Evolutionary conservation across 2,329 filamentous ascomycete species (phyloP), one percentile per base, ranked within the genome.

Genomic region (Penicillium freii): DNA sequence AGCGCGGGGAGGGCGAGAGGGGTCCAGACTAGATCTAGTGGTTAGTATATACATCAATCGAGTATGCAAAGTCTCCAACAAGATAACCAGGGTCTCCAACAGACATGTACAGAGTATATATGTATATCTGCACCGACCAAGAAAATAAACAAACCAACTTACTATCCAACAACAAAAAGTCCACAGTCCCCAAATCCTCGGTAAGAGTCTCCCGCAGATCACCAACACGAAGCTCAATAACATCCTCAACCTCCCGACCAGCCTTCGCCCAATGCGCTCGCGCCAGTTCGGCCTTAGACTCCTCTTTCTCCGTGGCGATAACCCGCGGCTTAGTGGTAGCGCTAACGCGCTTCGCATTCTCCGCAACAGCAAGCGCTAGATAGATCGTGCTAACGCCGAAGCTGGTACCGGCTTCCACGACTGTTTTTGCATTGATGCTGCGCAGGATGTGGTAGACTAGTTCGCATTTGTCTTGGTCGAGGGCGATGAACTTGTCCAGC

Each of bases 311-410:
- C 0, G 85, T 87, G 0, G 79, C 84, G 64, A 87, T 82, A 0
- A 87, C 84, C 39, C 63, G 29, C 3, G 50, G 50, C 7, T 45
- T 77, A 15, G 34, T 25, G 1, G 19, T 29, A 0, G 77, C 58
- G 0, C 60, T 64, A 10, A 38, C 40, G 0, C 54, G 54, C 48
- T 56, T 53, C 0, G 73, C 74, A 56, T 82, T 85, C 54, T 82
- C 75, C 0, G 76, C 76, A 0, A 83, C 81, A 0, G 83, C 85
- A 2, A 87, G 73, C 0, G 84, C 83, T 2, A 87, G 77, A 58
- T 86, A 87, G 44, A 87, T 84, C 0, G 84, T 87, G 55, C 81
- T 84, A 1, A 87, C 79, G 2, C 85, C 85, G 56, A 84, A 87
- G 42, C 79, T 82, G 0, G 85, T 87, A 1, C 84, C 85, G 0